phyloP scores from a whole-genome alignment of 75 land plant genomes.

The Sequoiadendron giganteum region DNA sequence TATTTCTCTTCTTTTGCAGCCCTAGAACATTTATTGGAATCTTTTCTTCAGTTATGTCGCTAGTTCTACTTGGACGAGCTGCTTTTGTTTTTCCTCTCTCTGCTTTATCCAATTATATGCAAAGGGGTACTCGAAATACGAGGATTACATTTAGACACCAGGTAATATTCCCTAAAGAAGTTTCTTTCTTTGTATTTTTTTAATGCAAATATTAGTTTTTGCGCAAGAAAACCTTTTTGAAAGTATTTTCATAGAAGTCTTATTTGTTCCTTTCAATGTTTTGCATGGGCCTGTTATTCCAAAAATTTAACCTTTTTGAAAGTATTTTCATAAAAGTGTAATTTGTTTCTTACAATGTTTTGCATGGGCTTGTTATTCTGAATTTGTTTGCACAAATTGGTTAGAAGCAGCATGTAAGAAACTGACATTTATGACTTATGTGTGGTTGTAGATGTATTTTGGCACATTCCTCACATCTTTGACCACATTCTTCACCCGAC shows the following conservation, averaged over 20 bases:
- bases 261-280: neutral
- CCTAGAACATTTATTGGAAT: conserved; percentile 29
- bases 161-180: conserved; percentile 22
- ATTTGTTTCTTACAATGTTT: neutral
- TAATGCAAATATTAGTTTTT: neutral
- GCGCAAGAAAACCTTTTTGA: neutral
- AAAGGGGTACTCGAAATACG: conserved; percentile 25
- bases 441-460: no score
- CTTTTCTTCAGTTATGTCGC: conserved; percentile 27
- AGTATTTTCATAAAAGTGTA: neutral
- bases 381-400: no score
- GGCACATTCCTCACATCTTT: no score
- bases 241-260: neutral
- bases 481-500: no score
- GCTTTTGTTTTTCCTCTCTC: conserved; percentile 85
- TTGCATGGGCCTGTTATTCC: neutral
- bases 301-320: neutral
- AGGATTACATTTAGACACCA: conserved; percentile 56
- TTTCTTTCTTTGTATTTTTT: neutral
- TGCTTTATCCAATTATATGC: conserved; percentile 49
- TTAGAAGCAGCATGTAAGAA: no score
- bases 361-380: neutral
- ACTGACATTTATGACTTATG: no score
- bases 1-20: conserved; percentile 29
- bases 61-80: conserved; percentile 67